These are phyloP conservation scores for Zymoseptoria tritici DNA, from an alignment of 2,329 filamentous ascomycete species.

Conservation along the genomic window DNA sequence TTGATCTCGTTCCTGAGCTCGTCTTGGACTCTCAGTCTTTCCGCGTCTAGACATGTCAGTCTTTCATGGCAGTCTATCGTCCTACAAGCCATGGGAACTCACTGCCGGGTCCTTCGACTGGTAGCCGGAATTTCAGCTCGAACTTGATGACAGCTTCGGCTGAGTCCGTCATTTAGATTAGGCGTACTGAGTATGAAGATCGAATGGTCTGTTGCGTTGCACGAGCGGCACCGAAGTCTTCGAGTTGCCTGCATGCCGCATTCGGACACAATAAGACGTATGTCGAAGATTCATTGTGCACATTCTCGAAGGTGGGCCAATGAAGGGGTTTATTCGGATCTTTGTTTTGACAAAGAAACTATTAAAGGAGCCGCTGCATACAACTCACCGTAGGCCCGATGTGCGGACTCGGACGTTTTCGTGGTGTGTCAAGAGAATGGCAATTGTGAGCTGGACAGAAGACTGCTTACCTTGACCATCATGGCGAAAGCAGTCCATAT, in stretches of 20 bases:
- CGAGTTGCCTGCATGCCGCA: neutral
- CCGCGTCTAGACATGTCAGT: neutral
- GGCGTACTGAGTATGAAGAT: neutral
- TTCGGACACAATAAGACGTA: neutral
- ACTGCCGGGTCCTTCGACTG: neutral
- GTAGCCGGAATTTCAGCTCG: neutral
- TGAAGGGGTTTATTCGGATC: neutral
- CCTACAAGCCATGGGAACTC: neutral
- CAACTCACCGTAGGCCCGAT: neutral
- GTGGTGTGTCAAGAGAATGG: neutral
- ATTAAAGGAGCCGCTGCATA: neutral
- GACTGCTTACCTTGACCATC: neutral
- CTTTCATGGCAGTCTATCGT: neutral
- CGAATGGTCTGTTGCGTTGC: neutral
- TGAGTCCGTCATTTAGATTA: neutral
- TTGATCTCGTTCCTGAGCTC: neutral
- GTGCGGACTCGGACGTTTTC: neutral
- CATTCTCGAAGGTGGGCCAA: neutral
- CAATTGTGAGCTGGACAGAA: neutral
- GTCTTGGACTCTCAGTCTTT: neutral
- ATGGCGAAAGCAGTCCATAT: neutral
- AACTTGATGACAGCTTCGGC: neutral
- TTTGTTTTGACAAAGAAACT: neutral
- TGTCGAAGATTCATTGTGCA: neutral
- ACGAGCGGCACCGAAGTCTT: neutral